Evolutionary conservation across 2,329 filamentous ascomycete species (phyloP), one percentile per base, ranked within the genome.

Genomic region (Trichoderma afroharzianum): DNA sequence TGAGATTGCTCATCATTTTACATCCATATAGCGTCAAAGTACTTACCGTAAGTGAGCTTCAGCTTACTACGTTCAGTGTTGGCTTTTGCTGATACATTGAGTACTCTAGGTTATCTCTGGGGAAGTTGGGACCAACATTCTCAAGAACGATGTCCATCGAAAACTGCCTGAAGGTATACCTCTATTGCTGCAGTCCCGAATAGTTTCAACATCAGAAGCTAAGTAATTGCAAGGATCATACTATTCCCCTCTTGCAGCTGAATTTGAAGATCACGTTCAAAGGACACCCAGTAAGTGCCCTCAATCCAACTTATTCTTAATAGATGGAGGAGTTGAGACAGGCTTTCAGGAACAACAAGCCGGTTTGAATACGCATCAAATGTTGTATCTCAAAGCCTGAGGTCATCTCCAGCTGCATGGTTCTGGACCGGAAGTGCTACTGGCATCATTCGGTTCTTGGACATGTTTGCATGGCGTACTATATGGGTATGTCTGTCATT

Each of bases 391-490:
- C 70, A 74, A 18, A 70, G 74, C n/a, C 63, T 75, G 21, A 75
- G 63, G 32, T 68, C 81, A 76, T 24, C 79, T 78, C 68, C 68
- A 18, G 61, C 21, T 5, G 43, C 68, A 4, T 70, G 68, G 68
- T 36, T 64, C 8, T 70, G 68, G 68, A 64, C 59, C 14, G 68
- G 68, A 24, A 63, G 59, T 28, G 61, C 59, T 9, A 58, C 61
- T 43, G 47, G 47, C 0, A 58, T 63, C 12, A 47, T 70, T 24
- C 36, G 68, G 2, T 70, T 70, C 11, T n/a, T 63, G 32, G 68
- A 70, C 26, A 70, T 62, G 68, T 70, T 70, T 30, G 47, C 61
- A 12, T 63, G 59, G 61, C 59, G 68, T 3, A 70, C 68, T 11
- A 63, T 63, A 26, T 70, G 68, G 68, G 68, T 70, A 64, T 8